Conservation (phyloP, 805 yeast genomes). For the Ogataea glucozyma region DNA sequence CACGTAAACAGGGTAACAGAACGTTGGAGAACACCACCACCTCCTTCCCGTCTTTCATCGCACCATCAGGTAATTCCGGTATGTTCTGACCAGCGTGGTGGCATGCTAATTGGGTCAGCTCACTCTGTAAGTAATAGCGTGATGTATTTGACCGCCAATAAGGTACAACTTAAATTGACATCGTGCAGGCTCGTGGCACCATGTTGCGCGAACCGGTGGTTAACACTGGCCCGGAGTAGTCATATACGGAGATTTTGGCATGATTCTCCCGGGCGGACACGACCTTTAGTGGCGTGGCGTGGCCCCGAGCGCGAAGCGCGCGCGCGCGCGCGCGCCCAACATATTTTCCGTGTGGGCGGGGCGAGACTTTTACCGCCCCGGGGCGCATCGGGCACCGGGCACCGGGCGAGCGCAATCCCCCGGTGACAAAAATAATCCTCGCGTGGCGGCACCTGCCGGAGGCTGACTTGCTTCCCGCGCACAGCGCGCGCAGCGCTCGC, state of each 20-base stretch:
- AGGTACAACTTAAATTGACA: not conserved
- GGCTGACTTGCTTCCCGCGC: not conserved
- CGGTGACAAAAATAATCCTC: not conserved
- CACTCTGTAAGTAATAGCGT: not conserved
- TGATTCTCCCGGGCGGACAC: conserved; percentile 15
- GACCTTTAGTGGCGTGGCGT: conserved; percentile 11
- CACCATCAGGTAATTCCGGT: no score
- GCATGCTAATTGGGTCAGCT: not conserved
- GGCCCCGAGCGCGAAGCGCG: conserved; percentile 2
- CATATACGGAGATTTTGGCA: conserved; percentile 17
- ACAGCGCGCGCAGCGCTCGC: no score
- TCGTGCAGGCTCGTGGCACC: not conserved
- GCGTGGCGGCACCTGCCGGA: not conserved
- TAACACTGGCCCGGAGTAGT: conserved; percentile 24
- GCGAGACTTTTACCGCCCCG: not conserved
- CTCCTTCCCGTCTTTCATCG: no score
- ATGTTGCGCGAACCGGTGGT: conserved; percentile 11
- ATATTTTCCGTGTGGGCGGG: not conserved
- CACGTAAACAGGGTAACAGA: conserved; percentile 1
- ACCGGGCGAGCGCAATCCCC: not conserved
- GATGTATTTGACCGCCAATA: not conserved
- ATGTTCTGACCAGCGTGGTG: no score
- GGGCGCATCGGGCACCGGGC: not conserved
- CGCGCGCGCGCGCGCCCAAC: conserved; percentile 5
- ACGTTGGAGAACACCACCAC: no score